A percentile compares a stretch with the other conserved stretches of the same genome.
phyloP scores from a whole-genome alignment of 2,329 filamentous ascomycete species.

The Geosmithia flava region DNA sequence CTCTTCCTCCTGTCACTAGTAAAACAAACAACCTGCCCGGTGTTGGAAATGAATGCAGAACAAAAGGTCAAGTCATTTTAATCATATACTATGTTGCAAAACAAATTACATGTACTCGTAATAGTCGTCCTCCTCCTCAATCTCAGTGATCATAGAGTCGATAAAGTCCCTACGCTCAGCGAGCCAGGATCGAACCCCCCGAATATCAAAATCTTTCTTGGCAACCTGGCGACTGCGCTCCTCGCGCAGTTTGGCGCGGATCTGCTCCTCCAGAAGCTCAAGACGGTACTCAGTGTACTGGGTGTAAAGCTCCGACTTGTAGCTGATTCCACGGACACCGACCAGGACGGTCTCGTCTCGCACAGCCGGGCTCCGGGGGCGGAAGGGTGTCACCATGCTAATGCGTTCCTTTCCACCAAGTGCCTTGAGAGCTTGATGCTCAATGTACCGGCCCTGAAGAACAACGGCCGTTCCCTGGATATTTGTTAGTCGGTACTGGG shows the following conservation, averaged over 20 bases:
- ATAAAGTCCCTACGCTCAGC: background rate
- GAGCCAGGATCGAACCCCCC: background rate
- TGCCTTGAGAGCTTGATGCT: slow-evolving; percentile 49
- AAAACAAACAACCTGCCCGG: no score
- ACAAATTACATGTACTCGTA: background rate
- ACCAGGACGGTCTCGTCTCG: slow-evolving; percentile 49
- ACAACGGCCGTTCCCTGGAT: slow-evolving; percentile 44
- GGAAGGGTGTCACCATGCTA: slow-evolving; percentile 54
- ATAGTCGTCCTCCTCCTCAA: background rate
- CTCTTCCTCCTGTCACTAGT: no score
- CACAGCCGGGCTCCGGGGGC: slow-evolving; percentile 39
- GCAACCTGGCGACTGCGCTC: slow-evolving; percentile 5
- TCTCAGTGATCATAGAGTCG: background rate
- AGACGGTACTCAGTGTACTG: slow-evolving; percentile 52
- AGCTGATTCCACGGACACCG: slow-evolving; percentile 45
- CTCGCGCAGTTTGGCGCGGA: slow-evolving; percentile 8
- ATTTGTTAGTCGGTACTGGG: background rate
- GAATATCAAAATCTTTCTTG: slow-evolving; percentile 7
- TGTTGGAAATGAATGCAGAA: no score
- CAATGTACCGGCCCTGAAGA: slow-evolving; percentile 56
- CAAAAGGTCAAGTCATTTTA: no score
- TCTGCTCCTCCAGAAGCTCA: slow-evolving; percentile 47
- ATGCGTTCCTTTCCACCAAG: slow-evolving; percentile 48
- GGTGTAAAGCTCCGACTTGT: slow-evolving; percentile 44
- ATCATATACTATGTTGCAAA: background rate